Conservation (phyloP, 129 eudicot species). For the Smallanthus sonchifolius region DNA sequence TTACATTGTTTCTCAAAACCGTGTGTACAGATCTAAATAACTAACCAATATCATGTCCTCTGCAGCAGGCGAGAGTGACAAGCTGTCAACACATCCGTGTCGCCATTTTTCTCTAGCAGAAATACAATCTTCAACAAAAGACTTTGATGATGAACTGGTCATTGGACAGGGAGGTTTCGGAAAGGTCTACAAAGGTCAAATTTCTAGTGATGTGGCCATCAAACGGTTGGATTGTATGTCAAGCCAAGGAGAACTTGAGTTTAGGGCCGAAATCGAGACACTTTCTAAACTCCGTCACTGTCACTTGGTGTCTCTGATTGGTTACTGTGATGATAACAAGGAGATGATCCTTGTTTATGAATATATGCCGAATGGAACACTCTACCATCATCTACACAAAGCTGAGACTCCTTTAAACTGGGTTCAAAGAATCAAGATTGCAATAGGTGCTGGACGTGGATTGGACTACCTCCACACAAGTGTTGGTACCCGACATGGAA, state of each 20-base stretch:
- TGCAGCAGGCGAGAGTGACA: not conserved
- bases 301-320: constrained; percentile 19
- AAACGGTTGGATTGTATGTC: constrained; percentile 5
- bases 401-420: not conserved
- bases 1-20: too few species aligned
- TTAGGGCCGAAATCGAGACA: constrained; percentile 10
- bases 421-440: constrained; percentile 15
- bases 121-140: not conserved
- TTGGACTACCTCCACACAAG: constrained; percentile 15
- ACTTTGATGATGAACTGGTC: not conserved
- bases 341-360: constrained; percentile 8
- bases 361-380: not conserved
- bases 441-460: constrained; percentile 14
- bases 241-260: constrained; percentile 12
- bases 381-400: constrained; percentile 11
- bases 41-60: not conserved
- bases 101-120: not conserved
- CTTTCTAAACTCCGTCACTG: constrained; percentile 15
- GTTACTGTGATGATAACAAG: constrained; percentile 12
- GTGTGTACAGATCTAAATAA: too few species aligned
- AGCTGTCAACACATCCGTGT: not conserved
- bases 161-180: not conserved
- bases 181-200: not conserved
- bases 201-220: too few species aligned
- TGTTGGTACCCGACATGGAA: not conserved